Base-by-base conservation (phyloP, 306 rosid species). In the Clitoria ternatea region DNA sequence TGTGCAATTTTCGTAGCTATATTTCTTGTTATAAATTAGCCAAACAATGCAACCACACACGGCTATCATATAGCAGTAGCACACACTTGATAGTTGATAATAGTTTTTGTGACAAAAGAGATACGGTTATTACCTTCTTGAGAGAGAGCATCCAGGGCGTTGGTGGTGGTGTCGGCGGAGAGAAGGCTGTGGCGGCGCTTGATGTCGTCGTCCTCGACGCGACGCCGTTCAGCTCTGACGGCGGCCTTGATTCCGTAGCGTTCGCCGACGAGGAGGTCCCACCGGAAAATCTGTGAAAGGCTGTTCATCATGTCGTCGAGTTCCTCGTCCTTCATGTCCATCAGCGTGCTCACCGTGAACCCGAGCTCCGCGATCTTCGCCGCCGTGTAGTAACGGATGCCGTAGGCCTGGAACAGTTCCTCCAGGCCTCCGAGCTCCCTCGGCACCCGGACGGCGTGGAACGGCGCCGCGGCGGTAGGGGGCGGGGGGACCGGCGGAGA, bases 291-390 rank as follows among this genome's bases (percentile, higher is more conserved):
- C 72, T 89, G 99, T 4, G 85, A 87, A 7, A 91, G 74, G 78
- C 96, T 89, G 84, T 70, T 91, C 96, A 94, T 94, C 99, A 94
- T 94, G 18, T 94, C 99, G 48, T 94, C 99, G 5, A 94, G 84
- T 77, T 94, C 99, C 8, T 80, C 91, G n/a, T 94, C 99, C 53
- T 81, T 91, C 99, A 94, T 87, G 73, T 85, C 77, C 30, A 91
- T 60, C 12, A 94, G 88, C 8, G 97, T 94, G 45, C 85, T 87
- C 39, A 86, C 92, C 1, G 99, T 94, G 85, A 94, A 91, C 0
- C 99, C 99, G 0, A 94, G 95, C 80, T 94, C 97, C 0, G 97
- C 92, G 27, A 94, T 89, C 79, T 86, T 94, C 12, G 90, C 89
- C 19, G 87, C 96, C 15, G 98, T 94, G 88, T 68, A 89, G 87